These are phyloP conservation scores for Stylosanthes scabra DNA, from an alignment of 331 rosid species.

Conservation along the genomic window DNA sequence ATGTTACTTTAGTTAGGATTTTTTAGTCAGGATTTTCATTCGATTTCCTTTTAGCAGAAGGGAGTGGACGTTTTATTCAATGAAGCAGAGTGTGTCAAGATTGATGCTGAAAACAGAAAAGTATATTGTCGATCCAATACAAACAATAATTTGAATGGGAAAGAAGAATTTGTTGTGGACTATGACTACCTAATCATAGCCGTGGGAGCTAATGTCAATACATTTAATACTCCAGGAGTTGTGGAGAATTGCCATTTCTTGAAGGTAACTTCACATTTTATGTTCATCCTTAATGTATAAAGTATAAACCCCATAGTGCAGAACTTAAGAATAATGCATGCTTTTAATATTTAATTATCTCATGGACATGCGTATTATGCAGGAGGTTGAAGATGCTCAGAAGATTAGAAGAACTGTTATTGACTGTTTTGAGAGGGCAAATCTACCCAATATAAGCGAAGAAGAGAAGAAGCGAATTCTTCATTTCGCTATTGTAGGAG, in stretches of 20 bases:
- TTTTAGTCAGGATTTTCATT: conserved; percentile 12
- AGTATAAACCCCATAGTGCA: not conserved
- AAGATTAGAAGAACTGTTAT: conserved; percentile 90
- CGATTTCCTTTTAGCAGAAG: conserved; percentile 60
- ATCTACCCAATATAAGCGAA: conserved; percentile 72
- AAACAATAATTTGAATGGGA: conserved; percentile 60
- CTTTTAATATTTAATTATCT: conserved; percentile 13
- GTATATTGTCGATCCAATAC: conserved; percentile 73
- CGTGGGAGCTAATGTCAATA: conserved; percentile 91
- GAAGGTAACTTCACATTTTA: conserved; percentile 58
- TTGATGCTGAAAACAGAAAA: conserved; percentile 85
- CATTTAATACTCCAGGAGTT: conserved; percentile 98
- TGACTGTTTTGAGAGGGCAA: conserved; percentile 95
- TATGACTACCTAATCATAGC: conserved; percentile 80
- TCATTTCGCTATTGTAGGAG: conserved; percentile 97
- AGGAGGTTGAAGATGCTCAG: conserved; percentile 99
- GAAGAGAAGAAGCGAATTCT: conserved; percentile 93
- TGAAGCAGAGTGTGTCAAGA: conserved; percentile 91
- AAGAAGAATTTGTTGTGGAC: conserved; percentile 74
- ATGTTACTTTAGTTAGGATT: not conserved
- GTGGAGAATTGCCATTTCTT: conserved; percentile 90
- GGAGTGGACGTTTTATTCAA: conserved; percentile 60
- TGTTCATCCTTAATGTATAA: conserved; percentile 2
- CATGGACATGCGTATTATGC: conserved; percentile 14
- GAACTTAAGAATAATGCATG: conserved; percentile 5